Evolutionary conservation across 2,329 filamentous ascomycete genomes (phyloP).

Genomic region (Penicillium sp.): DNA sequence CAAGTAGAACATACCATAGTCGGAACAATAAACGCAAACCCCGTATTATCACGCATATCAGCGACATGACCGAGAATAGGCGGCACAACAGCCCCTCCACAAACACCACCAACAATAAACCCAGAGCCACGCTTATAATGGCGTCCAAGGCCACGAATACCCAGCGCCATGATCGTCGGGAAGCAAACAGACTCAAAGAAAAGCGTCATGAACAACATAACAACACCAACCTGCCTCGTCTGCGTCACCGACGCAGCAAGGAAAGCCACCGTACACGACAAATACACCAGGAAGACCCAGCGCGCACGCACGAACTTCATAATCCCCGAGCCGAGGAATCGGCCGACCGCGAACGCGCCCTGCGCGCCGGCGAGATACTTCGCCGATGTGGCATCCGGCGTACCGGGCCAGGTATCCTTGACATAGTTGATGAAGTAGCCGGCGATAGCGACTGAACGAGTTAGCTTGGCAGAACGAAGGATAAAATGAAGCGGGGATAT

Average conservation of each 20-base stretch:
- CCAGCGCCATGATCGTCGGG: slow-evolving; percentile 71
- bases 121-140: slow-evolving; percentile 70
- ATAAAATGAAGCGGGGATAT: not conserved
- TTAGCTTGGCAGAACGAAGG: not conserved
- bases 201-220: slow-evolving; percentile 59
- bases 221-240: slow-evolving; percentile 41
- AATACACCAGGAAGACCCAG: slow-evolving; percentile 61
- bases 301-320: slow-evolving; percentile 62
- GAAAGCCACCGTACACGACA: slow-evolving; percentile 56
- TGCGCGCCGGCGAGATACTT: slow-evolving; percentile 67
- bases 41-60: slow-evolving; percentile 54
- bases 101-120: slow-evolving; percentile 62
- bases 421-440: slow-evolving; percentile 66
- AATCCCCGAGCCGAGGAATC: slow-evolving; percentile 58
- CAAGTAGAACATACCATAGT: slow-evolving; percentile 35
- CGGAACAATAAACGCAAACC: slow-evolving; percentile 59
- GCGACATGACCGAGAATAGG: slow-evolving; percentile 61
- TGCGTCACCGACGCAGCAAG: slow-evolving; percentile 44
- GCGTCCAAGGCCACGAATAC: slow-evolving; percentile 64
- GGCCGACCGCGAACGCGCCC: slow-evolving; percentile 61
- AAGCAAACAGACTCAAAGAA: slow-evolving; percentile 78
- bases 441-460: slow-evolving; percentile 37
- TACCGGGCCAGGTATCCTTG: slow-evolving; percentile 50
- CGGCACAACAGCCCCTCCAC: slow-evolving; percentile 65
- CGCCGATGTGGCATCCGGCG: slow-evolving; percentile 50